Percentiles rank a stretch among this genome's conserved stretches.
Evolutionary conservation across 495 filamentous ascomycete species (phyloP).

Genomic region (Friedmanniomyces endolithicus): DNA sequence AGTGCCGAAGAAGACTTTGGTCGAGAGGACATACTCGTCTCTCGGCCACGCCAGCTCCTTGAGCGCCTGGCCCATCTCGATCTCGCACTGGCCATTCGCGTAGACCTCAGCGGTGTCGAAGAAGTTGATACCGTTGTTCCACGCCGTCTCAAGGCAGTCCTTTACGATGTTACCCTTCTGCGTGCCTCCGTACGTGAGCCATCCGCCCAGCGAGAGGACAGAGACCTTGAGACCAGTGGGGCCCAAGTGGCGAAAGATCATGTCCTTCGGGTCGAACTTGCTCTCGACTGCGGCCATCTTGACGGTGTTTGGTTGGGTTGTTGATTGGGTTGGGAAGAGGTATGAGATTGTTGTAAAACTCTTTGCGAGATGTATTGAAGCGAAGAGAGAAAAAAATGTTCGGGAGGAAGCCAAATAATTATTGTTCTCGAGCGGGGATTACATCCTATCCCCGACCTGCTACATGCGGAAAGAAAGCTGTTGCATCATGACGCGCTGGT

Average conservation of each 20-base stretch:
- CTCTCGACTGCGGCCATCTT: constrained; percentile 21
- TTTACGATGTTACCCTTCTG: constrained; percentile 34
- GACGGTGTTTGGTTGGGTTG: neutral
- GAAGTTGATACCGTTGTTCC: constrained; percentile 34
- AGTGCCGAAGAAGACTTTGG: constrained; percentile 23
- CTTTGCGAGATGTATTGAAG: neutral
- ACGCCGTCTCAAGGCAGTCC: constrained; percentile 37
- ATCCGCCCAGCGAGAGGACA: constrained; percentile 31
- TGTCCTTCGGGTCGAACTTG: constrained; percentile 26
- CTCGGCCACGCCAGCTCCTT: constrained; percentile 38
- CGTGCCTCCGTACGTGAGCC: constrained; percentile 28
- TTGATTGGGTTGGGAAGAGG: neutral
- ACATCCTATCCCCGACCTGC: neutral
- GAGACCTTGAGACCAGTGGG: constrained; percentile 34
- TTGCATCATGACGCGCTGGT: neutral
- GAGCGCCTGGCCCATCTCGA: constrained; percentile 47
- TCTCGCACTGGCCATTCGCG: constrained; percentile 43
- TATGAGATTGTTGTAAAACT: neutral
- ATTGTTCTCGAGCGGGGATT: neutral
- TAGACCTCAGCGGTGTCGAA: constrained; percentile 43
- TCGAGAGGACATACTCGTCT: constrained; percentile 37
- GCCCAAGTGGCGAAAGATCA: constrained; percentile 32
- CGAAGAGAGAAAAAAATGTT: neutral
- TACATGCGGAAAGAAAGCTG: neutral
- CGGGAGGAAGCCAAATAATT: neutral